Evolutionary conservation across 306 rosid species (phyloP).

Genomic region (Begonia peltatifolia): DNA sequence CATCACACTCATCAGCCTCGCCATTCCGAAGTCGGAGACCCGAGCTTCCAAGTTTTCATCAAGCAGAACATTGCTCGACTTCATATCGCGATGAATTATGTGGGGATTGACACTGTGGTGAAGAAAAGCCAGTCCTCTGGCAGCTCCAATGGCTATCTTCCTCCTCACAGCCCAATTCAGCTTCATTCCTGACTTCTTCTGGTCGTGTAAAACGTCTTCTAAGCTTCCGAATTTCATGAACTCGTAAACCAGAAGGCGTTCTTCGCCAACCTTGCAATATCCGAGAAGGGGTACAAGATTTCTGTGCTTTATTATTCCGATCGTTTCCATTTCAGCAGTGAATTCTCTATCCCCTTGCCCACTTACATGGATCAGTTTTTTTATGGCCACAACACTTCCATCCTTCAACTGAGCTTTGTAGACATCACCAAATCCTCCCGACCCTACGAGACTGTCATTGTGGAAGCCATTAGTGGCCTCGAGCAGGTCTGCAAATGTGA

Average conservation of each 20-base stretch:
- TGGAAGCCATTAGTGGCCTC: constrained; percentile 82
- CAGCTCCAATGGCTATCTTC: constrained; percentile 67
- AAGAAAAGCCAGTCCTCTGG: constrained; percentile 79
- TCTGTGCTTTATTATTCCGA: constrained; percentile 70
- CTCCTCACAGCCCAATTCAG: constrained; percentile 57
- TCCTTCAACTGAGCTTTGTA: constrained; percentile 60
- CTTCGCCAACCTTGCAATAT: constrained; percentile 70
- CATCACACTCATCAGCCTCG: constrained; percentile 61
- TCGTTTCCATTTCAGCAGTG: constrained; percentile 86
- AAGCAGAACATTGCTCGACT: constrained; percentile 74
- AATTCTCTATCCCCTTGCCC: constrained; percentile 83
- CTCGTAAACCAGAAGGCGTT: constrained; percentile 80
- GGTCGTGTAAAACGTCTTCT: constrained; percentile 53
- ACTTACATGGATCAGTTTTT: constrained; percentile 63
- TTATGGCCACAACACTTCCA: constrained; percentile 60
- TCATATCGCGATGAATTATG: constrained; percentile 77
- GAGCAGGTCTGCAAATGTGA: constrained; percentile 58
- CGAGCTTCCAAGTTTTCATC: constrained; percentile 71
- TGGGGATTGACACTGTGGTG: constrained; percentile 78
- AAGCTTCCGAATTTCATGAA: constrained; percentile 80
- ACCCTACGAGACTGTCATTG: constrained; percentile 57
- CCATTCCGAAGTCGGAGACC: constrained; percentile 85
- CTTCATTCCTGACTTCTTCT: constrained; percentile 21
- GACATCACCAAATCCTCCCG: constrained; percentile 83
- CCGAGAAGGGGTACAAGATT: constrained; percentile 65